These are phyloP conservation scores for Talaromyces sp. DNA, from an alignment of 2,329 filamentous ascomycete species.

Conservation along the genomic window DNA sequence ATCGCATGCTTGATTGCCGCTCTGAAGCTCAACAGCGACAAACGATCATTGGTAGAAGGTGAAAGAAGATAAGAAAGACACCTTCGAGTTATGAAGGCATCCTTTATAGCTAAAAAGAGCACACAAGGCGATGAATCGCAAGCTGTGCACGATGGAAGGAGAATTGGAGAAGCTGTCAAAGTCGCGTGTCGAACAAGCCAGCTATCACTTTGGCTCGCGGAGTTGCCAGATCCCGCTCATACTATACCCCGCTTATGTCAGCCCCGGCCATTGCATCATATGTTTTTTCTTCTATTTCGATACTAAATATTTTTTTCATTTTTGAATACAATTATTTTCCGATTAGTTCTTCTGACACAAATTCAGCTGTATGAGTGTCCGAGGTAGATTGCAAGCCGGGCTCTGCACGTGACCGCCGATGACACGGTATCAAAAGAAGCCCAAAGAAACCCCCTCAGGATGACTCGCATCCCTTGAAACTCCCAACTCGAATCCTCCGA, in stretches of 20 bases:
- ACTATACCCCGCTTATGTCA: slow-evolving; percentile 20
- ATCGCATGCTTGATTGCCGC: slow-evolving; percentile 40
- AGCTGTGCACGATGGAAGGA: slow-evolving; percentile 6
- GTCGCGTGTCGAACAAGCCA: slow-evolving; percentile 20
- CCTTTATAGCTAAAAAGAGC: slow-evolving; percentile 6
- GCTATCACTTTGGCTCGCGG: slow-evolving; percentile 15
- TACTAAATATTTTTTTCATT: no score
- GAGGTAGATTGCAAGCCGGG: not conserved
- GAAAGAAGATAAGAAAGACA: not conserved
- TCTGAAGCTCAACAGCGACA: slow-evolving; percentile 23
- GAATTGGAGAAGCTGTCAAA: not conserved
- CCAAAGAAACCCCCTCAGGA: not conserved
- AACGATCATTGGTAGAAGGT: slow-evolving; percentile 30
- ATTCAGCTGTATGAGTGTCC: no score
- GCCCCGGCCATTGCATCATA: slow-evolving; percentile 1
- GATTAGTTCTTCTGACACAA: not conserved
- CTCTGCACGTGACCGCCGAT: slow-evolving; percentile 12
- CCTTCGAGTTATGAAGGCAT: slow-evolving; percentile 16
- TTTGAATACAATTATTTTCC: not conserved
- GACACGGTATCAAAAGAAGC: slow-evolving; percentile 3
- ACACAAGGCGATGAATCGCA: slow-evolving; percentile 18
- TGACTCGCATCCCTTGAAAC: slow-evolving; percentile 6
- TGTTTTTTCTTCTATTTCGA: not conserved
- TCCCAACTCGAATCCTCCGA: not conserved
- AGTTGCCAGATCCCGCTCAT: slow-evolving; percentile 9